phyloP scores from a whole-genome alignment of 108 stramenopile species.

The Mayamaea pseudoterrestris region DNA sequence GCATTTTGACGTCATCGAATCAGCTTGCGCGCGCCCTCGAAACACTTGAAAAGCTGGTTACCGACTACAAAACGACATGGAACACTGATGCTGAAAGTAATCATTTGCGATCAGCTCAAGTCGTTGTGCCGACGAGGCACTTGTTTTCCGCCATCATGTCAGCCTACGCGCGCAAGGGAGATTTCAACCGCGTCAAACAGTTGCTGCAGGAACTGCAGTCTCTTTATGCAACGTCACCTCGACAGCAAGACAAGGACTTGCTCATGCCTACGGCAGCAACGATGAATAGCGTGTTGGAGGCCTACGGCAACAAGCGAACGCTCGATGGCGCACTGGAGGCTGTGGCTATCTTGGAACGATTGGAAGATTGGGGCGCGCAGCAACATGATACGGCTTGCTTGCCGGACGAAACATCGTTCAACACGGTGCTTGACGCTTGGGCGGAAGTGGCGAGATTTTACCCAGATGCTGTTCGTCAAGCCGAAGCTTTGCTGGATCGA shows the following conservation, averaged over 20 bases:
- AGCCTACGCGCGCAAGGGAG: not conserved
- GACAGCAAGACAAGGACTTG: not conserved
- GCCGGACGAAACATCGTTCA: constrained; percentile 1
- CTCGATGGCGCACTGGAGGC: not conserved
- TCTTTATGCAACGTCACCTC: not conserved
- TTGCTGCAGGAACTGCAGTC: not conserved
- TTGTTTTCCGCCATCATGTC: not conserved
- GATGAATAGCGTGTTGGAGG: not conserved
- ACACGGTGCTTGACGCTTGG: constrained; percentile 3
- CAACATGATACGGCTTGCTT: not conserved
- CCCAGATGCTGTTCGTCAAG: not conserved
- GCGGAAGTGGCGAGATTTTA: not conserved
- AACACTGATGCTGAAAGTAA: too few species aligned
- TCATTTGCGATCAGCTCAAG: too few species aligned
- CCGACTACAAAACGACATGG: not conserved
- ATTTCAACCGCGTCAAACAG: not conserved
- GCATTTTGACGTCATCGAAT: not conserved
- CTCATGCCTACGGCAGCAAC: not conserved
- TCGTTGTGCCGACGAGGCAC: not conserved
- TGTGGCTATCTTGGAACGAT: not conserved
- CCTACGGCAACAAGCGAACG: not conserved
- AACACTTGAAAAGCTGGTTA: not conserved
- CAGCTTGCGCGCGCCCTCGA: not conserved
- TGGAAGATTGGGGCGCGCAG: not conserved
- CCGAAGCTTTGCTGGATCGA: not conserved